Base-by-base conservation (phyloP, 2,329 filamentous ascomycete species). In the Aspergillus novoparasiticus region DNA sequence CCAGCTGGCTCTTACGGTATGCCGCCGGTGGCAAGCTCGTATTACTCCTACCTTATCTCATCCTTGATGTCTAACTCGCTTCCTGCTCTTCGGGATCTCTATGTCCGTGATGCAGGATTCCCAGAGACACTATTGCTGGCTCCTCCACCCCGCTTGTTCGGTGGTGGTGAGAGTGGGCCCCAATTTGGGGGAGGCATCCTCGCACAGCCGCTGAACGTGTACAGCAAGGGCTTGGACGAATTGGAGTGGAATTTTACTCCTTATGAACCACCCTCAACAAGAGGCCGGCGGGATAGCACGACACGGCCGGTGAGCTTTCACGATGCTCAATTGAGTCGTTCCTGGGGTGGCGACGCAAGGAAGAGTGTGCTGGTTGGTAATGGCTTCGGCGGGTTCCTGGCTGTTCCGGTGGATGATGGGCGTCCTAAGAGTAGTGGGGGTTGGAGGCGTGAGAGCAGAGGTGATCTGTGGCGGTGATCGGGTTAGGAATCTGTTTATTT, bases 1-100 rank as follows among this genome's bases (percentile, higher is more conserved):
- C 63, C 71, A 4, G 80, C 86, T 0, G 86, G 87, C 26, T 83
- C 88, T 12, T 90, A 87, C 64, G 78, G 81, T 12, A 75, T 85
- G 57, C 81, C 84, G 57, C 78, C 82, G 0, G 82, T 84, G 1
- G 79, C 82, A 8, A 79, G 81, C 28, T 85, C 84, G 21, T 96
- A 97, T 80, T 96, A 97, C 78, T 86, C 87, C 64, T 97, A 97
- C 77, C 86, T 98, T 23, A 89, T 92, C 30, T 86, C 86, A n/a
- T 96, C 92, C 0, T 86, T 98, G 36, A 87, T 95, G 64, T 86
- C 88, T 19, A 90, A 90, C 65, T 86, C 87, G 9, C 84, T 98
- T 9, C 93, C 93, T 1, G 86, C 85, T 41, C 84, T 98, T 10
- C 85, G 85, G 41, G 86, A 89, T 26, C 85, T 98, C 9, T 97